Percentiles rank a stretch among this genome's conserved stretches.
Evolutionary conservation across 208 protist species (phyloP).

Genomic region (Acanthamoeba divionensis): DNA sequence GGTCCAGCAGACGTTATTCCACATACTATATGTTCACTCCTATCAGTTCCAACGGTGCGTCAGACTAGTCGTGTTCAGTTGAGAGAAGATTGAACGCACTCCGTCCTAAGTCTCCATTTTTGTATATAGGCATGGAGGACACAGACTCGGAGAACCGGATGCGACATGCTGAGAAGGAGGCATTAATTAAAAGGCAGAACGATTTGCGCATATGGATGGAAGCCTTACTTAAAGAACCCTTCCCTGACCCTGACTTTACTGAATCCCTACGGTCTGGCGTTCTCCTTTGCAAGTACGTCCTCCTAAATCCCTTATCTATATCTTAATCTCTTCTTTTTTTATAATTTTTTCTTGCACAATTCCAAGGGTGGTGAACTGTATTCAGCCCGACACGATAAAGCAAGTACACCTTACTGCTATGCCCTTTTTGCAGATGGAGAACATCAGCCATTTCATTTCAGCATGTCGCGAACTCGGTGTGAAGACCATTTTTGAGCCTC

Average conservation of each 20-base stretch:
- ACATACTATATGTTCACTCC: too few species aligned
- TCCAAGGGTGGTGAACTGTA: neutral
- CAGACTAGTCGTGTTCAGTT: too few species aligned
- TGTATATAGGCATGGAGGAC: too few species aligned
- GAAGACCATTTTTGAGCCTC: conserved; percentile 17
- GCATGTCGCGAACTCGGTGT: conserved; percentile 12
- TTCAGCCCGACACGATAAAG: conserved; percentile 10
- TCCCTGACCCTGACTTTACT: conserved; percentile 1
- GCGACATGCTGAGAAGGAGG: conserved; percentile 5
- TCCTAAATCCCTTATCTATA: neutral
- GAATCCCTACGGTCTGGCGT: neutral
- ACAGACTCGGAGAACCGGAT: neutral
- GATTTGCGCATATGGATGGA: conserved; percentile 39
- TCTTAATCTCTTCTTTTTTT: neutral
- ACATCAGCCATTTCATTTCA: neutral
- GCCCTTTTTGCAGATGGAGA: conserved; percentile 49
- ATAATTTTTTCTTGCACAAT: neutral
- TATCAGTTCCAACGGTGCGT: too few species aligned
- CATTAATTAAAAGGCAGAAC: conserved; percentile 12
- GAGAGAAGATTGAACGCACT: too few species aligned
- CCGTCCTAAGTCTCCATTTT: too few species aligned
- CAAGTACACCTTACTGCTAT: neutral
- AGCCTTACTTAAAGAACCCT: neutral
- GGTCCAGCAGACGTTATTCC: too few species aligned
- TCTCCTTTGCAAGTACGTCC: conserved; percentile 29